These are phyloP conservation scores for Rhizophagus prolifer DNA, from an alignment of 192 early-diverging fungal genomes.

Conservation along the genomic window DNA sequence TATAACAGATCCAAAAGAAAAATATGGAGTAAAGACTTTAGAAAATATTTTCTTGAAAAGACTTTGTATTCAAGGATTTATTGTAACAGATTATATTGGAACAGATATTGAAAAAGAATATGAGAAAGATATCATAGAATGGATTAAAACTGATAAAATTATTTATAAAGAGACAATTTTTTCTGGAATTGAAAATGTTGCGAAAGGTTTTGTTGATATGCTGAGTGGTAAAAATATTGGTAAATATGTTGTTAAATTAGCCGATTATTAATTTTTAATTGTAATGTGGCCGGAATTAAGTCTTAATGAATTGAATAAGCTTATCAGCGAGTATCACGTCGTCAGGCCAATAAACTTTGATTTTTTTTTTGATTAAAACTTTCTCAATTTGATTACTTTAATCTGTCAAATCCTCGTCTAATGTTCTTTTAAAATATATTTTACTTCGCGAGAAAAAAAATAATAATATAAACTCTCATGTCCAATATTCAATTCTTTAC, in stretches of 20 bases:
- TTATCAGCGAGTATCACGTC: too few species aligned
- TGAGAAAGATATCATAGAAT: slow-evolving; percentile 33
- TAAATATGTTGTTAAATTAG: slow-evolving; percentile 60
- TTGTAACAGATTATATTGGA: slow-evolving; percentile 44
- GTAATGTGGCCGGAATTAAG: too few species aligned
- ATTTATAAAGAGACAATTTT: slow-evolving; percentile 32
- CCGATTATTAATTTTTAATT: neutral
- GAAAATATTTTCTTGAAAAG: slow-evolving; percentile 53
- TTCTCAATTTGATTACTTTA: too few species aligned
- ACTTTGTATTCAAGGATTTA: slow-evolving; percentile 61
- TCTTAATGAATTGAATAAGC: too few species aligned
- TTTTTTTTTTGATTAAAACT: too few species aligned
- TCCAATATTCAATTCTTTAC: too few species aligned
- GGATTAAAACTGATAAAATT: slow-evolving; percentile 37
- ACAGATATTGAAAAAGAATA: slow-evolving; percentile 22
- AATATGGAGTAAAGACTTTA: slow-evolving; percentile 63
- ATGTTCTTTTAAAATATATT: too few species aligned
- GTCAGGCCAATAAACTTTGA: too few species aligned
- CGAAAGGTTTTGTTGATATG: slow-evolving; percentile 60
- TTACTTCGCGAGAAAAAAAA: too few species aligned
- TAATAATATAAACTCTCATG: too few species aligned
- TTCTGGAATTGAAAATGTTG: slow-evolving; percentile 41
- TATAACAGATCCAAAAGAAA: slow-evolving; percentile 30
- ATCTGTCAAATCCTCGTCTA: too few species aligned
- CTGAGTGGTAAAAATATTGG: slow-evolving; percentile 71